Evolutionary conservation across 805 yeast species (phyloP).

Genomic region (Danielia reshetovae): DNA sequence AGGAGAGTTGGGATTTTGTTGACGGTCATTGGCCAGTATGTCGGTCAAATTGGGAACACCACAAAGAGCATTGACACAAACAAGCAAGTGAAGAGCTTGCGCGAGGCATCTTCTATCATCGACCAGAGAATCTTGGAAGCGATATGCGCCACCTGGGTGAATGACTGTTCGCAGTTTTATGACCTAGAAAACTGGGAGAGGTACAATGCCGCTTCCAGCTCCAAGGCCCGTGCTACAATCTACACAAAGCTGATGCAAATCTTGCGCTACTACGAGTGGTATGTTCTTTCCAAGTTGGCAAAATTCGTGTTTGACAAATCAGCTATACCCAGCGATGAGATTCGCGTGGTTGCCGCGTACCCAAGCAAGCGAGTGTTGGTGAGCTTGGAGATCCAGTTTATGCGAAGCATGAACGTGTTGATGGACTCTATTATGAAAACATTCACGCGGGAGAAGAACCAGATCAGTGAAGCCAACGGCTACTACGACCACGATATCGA

Average conservation of each 20-base stretch:
- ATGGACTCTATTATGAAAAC: constrained; percentile 40
- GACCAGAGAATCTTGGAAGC: constrained; percentile 41
- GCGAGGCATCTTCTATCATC: constrained; percentile 27
- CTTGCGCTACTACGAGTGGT: constrained; percentile 34
- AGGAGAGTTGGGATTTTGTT: constrained; percentile 25
- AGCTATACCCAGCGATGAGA: constrained; percentile 14
- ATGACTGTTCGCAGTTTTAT: constrained; percentile 42
- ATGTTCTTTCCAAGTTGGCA: constrained; percentile 28
- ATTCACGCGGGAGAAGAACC: constrained; percentile 20
- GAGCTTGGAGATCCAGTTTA: constrained; percentile 42
- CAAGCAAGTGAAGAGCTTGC: constrained; percentile 30
- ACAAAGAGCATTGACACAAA: constrained; percentile 33
- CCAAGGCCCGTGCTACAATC: constrained; percentile 16
- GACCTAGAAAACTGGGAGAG: constrained; percentile 42
- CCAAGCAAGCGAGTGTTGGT: constrained; percentile 40
- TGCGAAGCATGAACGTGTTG: constrained; percentile 39
- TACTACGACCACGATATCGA: constrained; percentile 15
- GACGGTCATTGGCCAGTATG: constrained; percentile 28
- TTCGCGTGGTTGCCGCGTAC: constrained; percentile 31
- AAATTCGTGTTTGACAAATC: constrained; percentile 21
- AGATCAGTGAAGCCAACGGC: constrained; percentile 7
- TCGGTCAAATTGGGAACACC: constrained; percentile 31
- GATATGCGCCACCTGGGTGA: constrained; percentile 41
- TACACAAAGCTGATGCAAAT: constrained; percentile 34
- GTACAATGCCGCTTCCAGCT: constrained; percentile 12